Evolutionary conservation across 306 rosid genomes (phyloP), one percentile per base, ranked within the genome.

Genomic region (Lathyrus tuberosus): DNA sequence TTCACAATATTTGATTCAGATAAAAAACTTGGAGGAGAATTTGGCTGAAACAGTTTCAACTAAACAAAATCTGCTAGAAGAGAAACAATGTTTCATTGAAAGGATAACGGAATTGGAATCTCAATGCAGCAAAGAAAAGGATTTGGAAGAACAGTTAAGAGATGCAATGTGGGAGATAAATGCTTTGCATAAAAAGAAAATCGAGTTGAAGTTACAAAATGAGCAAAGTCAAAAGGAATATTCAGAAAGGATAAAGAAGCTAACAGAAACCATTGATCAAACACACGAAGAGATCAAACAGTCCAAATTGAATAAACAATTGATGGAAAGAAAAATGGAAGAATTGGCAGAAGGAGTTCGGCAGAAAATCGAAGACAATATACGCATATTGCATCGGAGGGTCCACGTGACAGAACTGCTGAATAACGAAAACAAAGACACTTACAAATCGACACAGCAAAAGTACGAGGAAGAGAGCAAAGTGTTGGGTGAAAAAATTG

Each of bases 361-460:
- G 5, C 60, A 72, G 48, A 73, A 79, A 69, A 28, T 83, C 13
- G 88, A 91, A 54, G 86, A 83, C 41, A 74, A 73, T 35, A 70
- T 86, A 17, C 83, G 86, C 13, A 5, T 91, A 33, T 59, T 91
- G 54, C 72, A 69, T 47, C 85, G 60, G 47, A 84, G 92, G 57
- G 69, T 91, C 80, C 78, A 67, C 18, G 83, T 81, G 0, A 79
- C 90, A 20, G 97, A 91, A 69, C 87, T 81, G 40, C 53, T 88
- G 56, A 86, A 84, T 46, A 73, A 31, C 2, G 89, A 91, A 54
- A 85, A 70, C 79, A 84, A 78, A 72, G 83, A 83, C 11, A 77
- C 72, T 72, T 79, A 56, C 83, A 82, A 70, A 73, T 16, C 41
- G 26, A 47, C 72, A 57, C 78, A 69, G 54, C 63, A 67, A n/a